Base-by-base conservation (phyloP, 257 asterid genomes). In the Phtheirospermum japonicum region DNA sequence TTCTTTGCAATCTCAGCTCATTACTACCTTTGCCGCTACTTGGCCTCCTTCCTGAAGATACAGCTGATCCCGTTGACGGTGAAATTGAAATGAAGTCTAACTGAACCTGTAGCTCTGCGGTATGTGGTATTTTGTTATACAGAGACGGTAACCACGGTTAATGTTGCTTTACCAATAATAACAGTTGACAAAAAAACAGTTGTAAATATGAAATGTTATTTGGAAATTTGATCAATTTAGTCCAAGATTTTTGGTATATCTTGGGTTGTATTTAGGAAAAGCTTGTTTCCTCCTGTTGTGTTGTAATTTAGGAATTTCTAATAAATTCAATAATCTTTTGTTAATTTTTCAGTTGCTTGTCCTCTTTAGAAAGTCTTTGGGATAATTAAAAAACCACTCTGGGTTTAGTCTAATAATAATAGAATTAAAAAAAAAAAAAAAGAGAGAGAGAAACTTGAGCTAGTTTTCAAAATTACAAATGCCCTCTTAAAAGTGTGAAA, bases 1-100 rank as follows among this genome's bases (percentile, higher is more conserved):
- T 89, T 57, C 80, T 93, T n/a, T 93, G 99, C 94, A 93, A 87
- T 73, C 94, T 93, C 59, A 86, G 91, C 69, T 93, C 99, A 23
- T 78, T 93, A 71, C 69, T 93, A 57, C 96, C 99, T 52, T 78
- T 93, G 74, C 99, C 99, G 0, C 76, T 93, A 3, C 92, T 93
- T 36, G 84, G 95, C 67, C 88, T 89, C 70, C 97, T 93, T 59
- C 99, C 99, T 30, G 75, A 67, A 55, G 95, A 85, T 26, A 65
- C 72, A 9, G 70, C 82, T 3, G 76, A 81, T 63, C 17, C n/a
- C 4, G 57, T 62, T 32, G 73, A 52, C 9, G 66, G 43, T 48
- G 96, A 82, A 52, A 53, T 82, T 36, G 96, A 90, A 79, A 82
- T 79, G 89, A 90, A 90, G 72, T 83, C 89, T 71, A 84, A 85